Conservation (phyloP, 331 rosid species). For the Pyrus hybrid region DNA sequence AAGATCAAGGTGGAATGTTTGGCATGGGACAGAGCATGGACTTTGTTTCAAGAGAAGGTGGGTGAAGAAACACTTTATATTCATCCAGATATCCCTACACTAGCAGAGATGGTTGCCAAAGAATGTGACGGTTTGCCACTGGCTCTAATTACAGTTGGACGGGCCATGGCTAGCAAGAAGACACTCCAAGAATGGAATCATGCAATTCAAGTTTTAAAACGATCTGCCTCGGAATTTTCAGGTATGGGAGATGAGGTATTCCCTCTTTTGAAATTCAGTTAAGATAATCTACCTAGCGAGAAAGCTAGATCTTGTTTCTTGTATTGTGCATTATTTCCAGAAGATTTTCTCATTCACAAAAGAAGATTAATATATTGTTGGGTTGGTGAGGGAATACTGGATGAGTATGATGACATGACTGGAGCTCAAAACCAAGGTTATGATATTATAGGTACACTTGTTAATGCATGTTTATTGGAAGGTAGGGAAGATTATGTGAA, state of each 20-base stretch:
- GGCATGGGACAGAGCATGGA: background rate
- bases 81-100: background rate
- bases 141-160: background rate
- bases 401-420: background rate
- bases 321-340: conserved; percentile 1
- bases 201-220: background rate
- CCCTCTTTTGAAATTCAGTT: conserved; percentile 5
- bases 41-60: conserved; percentile 8
- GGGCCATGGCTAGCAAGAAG: conserved; percentile 10
- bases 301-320: conserved; percentile 3
- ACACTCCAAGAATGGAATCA: background rate
- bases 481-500: background rate
- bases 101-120: background rate
- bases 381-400: conserved; percentile 11
- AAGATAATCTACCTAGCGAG: background rate
- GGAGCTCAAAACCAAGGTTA: conserved; percentile 13
- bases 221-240: conserved; percentile 3
- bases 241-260: conserved; percentile 15
- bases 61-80: background rate
- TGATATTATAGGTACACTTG: conserved; percentile 2
- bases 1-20: background rate
- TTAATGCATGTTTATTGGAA: conserved; percentile 18
- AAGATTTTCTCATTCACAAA: background rate
- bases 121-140: conserved; percentile 19
- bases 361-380: background rate